Evolutionary conservation across 169 alveolate genomes (phyloP), one percentile per base, ranked within the genome.

Genomic region (Eimeria necatrix): DNA sequence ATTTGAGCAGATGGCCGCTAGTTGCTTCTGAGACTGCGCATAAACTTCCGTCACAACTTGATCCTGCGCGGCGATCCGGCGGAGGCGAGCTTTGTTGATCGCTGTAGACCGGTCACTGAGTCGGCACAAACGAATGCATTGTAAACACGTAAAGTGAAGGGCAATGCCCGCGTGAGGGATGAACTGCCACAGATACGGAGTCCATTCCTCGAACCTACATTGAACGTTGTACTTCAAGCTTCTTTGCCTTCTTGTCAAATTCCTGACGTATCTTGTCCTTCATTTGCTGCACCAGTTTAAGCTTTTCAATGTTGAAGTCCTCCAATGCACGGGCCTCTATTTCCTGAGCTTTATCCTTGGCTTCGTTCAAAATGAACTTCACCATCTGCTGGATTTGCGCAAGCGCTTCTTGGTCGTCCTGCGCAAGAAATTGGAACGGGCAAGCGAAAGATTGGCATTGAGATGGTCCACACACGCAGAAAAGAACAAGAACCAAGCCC

Each of bases 321-420:
- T 98, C 99, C 83, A 97, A 76, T 16, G 99, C 98, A 59, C 98
- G 97, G 8, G 99, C 98, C 85, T 98, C 99, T 46, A 98, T 98
- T 95, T 98, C 99, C 93, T 97, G 98, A 1, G 99, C 99, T 89
- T 98, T 98, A 96, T 98, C 99, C 93, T 97, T 97, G 32, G 99
- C 99, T 93, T 98, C 99, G 95, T 98, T 98, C 76, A 98, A 95
- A 94, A 98, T 98, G 98, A 98, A 98, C 97, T 97, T 97, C 32
- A 98, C 98, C 99, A 98, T 98, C 95, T 98, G 99, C 95, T 97
- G 98, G 83, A 98, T 98, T 94, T 98, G 99, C 71, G 96, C 96
- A 95, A 97, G 99, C 81, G 99, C 99, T 78, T 98, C 99, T 48
- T 96, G 96, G 95, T 98, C 99, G 95, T 97, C 98, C 99, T 89